Evolutionary conservation across 495 filamentous ascomycete species (phyloP), one percentile per base, ranked within the genome.

Genomic region (Daldinia vernicosa): DNA sequence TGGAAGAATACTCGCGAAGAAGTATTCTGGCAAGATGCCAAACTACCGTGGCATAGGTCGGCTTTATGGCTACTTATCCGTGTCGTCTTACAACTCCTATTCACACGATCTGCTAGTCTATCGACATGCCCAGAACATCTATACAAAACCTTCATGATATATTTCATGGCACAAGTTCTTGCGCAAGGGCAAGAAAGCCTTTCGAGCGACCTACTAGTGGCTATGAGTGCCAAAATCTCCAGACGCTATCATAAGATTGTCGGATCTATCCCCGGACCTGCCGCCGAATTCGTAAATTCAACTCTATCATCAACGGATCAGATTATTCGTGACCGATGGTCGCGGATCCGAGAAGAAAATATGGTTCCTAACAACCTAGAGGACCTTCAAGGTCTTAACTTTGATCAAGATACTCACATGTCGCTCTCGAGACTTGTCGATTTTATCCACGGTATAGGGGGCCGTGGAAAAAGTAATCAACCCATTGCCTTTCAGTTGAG

Each of bases 1-100:
- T 54, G 64, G n/a, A 92, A 91, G 70, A 80, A 84, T 54, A 90
- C 86, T 15, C 81, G 87, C 9, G 88, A 92, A 58, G 87, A 91
- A 27, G 84, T 90, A 0, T 50, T 85, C 26, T 90, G 84, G 84
- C 2, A 74, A 2, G 45, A 83, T 24, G 68, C 74, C 14, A 17
- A 27, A 0, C 50, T 70, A 0, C 87, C 88, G 0, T 91, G 88
- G 84, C 81, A 82, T 8, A 62, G 90, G 33, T 90, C 88, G 19
- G 71, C 87, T 0, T 57, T 86, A 0, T 91, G 89, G 89, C 75
- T 91, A 1, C 76, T 91, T 0, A 52, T 90, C 11, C 86, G 89
- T 0, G 87, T 89, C 1, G 68, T 79, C 0, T 57, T 91, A 33
- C 88, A 90, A 52, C 65, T 82, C 0, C 43, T 32, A 0, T 47